Base-by-base conservation (phyloP, 345 rosid species). In the Euphorbia tirucalli region DNA sequence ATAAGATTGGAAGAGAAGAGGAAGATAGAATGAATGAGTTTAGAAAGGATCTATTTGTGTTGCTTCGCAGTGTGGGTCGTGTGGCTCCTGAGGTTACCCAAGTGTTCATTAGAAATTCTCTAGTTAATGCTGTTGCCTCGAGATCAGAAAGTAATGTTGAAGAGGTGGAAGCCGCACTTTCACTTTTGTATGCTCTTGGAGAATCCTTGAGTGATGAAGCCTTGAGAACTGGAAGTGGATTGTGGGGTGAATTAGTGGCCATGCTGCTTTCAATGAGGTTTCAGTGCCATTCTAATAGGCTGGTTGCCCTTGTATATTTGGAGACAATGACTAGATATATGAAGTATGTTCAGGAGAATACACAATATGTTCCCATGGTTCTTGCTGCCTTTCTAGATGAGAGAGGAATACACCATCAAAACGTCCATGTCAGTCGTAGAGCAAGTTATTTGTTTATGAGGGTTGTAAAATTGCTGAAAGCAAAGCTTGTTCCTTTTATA, bases 91-190 rank as follows among this genome's bases (percentile, higher is more conserved):
- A 90, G 66, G 85, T 86, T 59, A 87, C 97, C 62, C 92, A 86
- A 75, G 64, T 77, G 49, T 95, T 95, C 71, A 89, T 95, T 46
- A 85, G 89, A 61, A 92, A 85, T 79, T 83, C 99, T 55, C 78
- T 95, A 57, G 89, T 73, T 67, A 84, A 74, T 67, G 89, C 90
- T 71, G 87, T 88, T 73, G 58, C 83, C 68, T 90, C 88, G 28
- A 74, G 90, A 3, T 76, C 90, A 0, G 92, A 88, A 69, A 83
- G 83, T 78, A 90, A 89, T 74, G 91, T 89, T 28, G 99, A 95
- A 86, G 89, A 92, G 78, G 97, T 92, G 68, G 99, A 95, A 85
- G 99, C 93, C 65, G 93, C 97, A 7, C 91, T 95, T 79, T 89
- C 99, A 48, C 97, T 95, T 76, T 82, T 95, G 70, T 87, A 87